Conservation (phyloP, 2,329 filamentous ascomycete genomes). For the Xylariaceae sp. region DNA sequence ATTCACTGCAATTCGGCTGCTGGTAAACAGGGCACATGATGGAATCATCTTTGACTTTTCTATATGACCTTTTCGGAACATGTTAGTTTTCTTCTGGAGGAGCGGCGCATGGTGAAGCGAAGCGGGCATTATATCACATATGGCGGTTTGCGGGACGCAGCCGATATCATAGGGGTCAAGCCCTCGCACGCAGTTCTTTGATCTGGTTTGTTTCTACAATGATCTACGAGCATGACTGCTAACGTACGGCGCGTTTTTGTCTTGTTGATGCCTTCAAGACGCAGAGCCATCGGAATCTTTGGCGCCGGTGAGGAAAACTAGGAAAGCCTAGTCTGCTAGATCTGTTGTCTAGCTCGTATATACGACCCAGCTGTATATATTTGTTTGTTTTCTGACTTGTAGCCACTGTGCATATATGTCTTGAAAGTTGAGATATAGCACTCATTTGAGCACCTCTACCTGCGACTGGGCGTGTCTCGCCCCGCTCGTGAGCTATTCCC, state of each 20-base stretch:
- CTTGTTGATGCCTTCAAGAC: conserved; percentile 8
- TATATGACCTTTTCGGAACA: conserved; percentile 15
- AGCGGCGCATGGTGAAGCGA: conserved; percentile 27
- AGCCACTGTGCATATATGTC: neutral
- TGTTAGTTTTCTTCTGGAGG: conserved; percentile 14
- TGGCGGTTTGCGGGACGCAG: conserved; percentile 17
- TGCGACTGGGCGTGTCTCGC: too few species aligned
- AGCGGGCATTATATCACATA: conserved; percentile 26
- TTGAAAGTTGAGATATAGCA: neutral
- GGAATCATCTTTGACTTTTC: conserved; percentile 11
- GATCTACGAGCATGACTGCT: conserved; percentile 22
- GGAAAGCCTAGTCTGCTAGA: conserved; percentile 11
- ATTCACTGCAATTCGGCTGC: neutral
- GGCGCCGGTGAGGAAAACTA: conserved; percentile 5
- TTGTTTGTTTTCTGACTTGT: neutral
- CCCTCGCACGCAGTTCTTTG: conserved; percentile 14
- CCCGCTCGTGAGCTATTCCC: too few species aligned
- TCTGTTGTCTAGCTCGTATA: conserved; percentile 21
- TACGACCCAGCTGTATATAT: conserved; percentile 25
- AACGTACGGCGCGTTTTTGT: conserved; percentile 15
- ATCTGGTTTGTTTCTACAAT: conserved; percentile 22
- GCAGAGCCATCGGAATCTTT: conserved; percentile 8
- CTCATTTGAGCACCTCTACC: too few species aligned
- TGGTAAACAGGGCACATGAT: neutral
- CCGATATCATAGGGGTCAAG: conserved; percentile 16